Evolutionary conservation across 495 filamentous ascomycete species (phyloP).

Genomic region (Hypoxylon fuscum): DNA sequence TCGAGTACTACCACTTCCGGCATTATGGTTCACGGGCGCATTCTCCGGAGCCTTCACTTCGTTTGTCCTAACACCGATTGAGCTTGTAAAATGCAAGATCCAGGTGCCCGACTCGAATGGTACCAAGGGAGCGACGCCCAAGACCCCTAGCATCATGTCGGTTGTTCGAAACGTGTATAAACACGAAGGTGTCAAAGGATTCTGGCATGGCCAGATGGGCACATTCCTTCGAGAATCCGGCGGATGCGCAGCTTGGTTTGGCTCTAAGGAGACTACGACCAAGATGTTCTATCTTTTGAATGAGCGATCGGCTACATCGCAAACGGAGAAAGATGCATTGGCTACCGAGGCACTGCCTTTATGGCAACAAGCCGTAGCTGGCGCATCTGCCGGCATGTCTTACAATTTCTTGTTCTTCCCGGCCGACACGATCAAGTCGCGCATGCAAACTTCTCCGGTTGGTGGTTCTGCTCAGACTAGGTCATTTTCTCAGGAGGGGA

Average conservation of each 20-base stretch:
- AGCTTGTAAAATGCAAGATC: slow-evolving; percentile 98
- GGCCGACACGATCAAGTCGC: slow-evolving; percentile 94
- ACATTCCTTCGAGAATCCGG: slow-evolving; percentile 95
- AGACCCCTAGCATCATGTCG: slow-evolving; percentile 51
- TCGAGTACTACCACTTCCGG: slow-evolving; percentile 70
- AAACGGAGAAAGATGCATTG: slow-evolving; percentile 43
- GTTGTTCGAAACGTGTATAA: slow-evolving; percentile 81
- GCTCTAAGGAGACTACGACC: slow-evolving; percentile 82
- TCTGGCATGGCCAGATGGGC: slow-evolving; percentile 94
- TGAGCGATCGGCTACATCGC: slow-evolving; percentile 41
- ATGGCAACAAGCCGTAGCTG: slow-evolving; percentile 85
- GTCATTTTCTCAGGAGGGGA: slow-evolving; percentile 75
- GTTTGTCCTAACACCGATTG: slow-evolving; percentile 90
- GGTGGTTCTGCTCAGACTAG: slow-evolving; percentile 53
- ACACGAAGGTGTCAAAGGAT: slow-evolving; percentile 81
- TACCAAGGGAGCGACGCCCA: slow-evolving; percentile 34
- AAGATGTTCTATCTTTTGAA: slow-evolving; percentile 66
- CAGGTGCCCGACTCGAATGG: slow-evolving; percentile 68
- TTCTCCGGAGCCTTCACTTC: slow-evolving; percentile 91
- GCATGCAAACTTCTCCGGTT: slow-evolving; percentile 91
- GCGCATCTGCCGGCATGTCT: slow-evolving; percentile 89
- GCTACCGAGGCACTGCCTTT: slow-evolving; percentile 62
- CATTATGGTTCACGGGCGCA: slow-evolving; percentile 78
- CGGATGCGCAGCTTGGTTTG: slow-evolving; percentile 95
- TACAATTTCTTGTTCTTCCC: slow-evolving; percentile 98